Evolutionary conservation across 257 asterid genomes (phyloP).

Genomic region (Penstemon eatonii): DNA sequence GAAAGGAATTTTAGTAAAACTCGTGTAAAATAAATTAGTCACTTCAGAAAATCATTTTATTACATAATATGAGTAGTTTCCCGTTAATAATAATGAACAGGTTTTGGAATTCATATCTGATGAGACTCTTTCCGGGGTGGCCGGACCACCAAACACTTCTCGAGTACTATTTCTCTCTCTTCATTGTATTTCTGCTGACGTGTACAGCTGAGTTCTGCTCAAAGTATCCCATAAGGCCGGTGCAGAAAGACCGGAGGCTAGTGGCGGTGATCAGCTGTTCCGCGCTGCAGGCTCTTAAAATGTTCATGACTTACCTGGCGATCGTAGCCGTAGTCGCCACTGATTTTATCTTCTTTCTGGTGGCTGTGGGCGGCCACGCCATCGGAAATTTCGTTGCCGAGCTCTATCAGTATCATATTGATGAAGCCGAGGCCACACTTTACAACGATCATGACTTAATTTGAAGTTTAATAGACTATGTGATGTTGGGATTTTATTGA

Average conservation of each 20-base stretch:
- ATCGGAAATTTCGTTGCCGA: constrained; percentile 47
- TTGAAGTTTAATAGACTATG: too few species aligned
- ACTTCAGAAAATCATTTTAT: too few species aligned
- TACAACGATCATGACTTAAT: not conserved
- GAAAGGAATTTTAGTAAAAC: too few species aligned
- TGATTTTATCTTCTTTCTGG: constrained; percentile 40
- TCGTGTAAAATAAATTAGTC: too few species aligned
- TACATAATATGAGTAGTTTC: not conserved
- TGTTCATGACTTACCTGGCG: constrained; percentile 55
- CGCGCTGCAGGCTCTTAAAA: constrained; percentile 38
- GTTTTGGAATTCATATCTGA: constrained; percentile 42
- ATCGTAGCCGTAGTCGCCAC: constrained; percentile 40
- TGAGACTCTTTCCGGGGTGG: constrained; percentile 45
- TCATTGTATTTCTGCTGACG: constrained; percentile 44
- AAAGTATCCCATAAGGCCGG: constrained; percentile 35
- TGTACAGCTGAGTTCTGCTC: constrained; percentile 50
- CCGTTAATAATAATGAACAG: constrained; percentile 14
- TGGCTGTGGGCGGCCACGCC: constrained; percentile 58
- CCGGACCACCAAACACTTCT: constrained; percentile 37
- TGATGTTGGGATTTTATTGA: too few species aligned
- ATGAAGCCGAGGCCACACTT: constrained; percentile 27
- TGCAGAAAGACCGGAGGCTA: constrained; percentile 20
- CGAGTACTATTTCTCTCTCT: constrained; percentile 37
- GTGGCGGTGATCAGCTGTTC: constrained; percentile 28
- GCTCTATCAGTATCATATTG: constrained; percentile 34